Base-by-base conservation (phyloP, 2,329 filamentous ascomycete genomes). In the Leptodontidium sp. region DNA sequence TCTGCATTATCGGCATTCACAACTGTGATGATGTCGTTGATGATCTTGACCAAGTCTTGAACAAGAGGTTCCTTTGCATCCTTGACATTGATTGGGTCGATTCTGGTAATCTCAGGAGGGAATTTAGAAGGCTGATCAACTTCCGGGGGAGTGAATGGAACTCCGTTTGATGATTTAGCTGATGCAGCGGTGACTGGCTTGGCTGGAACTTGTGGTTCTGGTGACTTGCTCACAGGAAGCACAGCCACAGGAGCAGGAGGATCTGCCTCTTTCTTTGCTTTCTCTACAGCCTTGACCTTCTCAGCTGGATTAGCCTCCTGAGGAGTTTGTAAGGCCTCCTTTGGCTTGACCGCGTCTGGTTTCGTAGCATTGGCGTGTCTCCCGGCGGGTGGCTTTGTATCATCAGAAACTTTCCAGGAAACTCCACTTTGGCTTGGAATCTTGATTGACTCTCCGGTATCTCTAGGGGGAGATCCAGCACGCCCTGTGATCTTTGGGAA, bases 1-100 rank as follows among this genome's bases (percentile, higher is more conserved):
- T 91, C 88, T 67, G 93, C 88, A 70, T 91, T 88, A 79, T 97
- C 95, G 68, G 92, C 92, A 80, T 98, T 97, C 79, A 98, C 90
- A 58, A 97, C 93, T 9, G 93, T 90, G 78, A 99, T 97, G 76
- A 99, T 91, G 80, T 97, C 93, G 82, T 99, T 99, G 75, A 99
- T 87, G 82, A 97, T 95, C 83, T 93, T 95, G 69, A 97, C 93
- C 6, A 99, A 85, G 77, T 98, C 93, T 81, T 98, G 94, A 26
- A 98, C 92, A 45, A 97, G 87, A 35, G 93, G 92, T 79, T 98
- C 95, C 69, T 90, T 88, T 64, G 92, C 93, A 75, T 93, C 88
- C 65, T 88, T 86, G 29, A 97, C 87, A 62, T 87, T 87, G 68
- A 98, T 83, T 70, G 94, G 89, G 77, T 97, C 93, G 74, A 98